phyloP scores from a whole-genome alignment of 371 early-diverging fungal genomes.

The Rhizomucor pusillus region DNA sequence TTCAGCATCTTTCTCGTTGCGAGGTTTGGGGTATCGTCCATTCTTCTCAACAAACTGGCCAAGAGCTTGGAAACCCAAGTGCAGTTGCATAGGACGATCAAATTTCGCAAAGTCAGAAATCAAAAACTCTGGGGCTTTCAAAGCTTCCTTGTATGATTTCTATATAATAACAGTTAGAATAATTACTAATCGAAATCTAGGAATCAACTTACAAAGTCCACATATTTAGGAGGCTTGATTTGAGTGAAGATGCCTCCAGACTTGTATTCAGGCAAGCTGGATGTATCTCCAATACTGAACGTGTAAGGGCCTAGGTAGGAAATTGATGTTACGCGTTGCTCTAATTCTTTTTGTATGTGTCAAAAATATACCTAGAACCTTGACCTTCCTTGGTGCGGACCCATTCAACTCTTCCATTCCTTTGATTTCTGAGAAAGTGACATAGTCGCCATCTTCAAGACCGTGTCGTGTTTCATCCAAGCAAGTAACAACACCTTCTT shows the following conservation, averaged over 20 bases:
- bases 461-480: slow-evolving; percentile 97
- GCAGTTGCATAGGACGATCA: slow-evolving; percentile 90
- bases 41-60: slow-evolving; percentile 69
- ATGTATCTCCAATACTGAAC: slow-evolving; percentile 92
- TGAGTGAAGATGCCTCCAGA: slow-evolving; percentile 92
- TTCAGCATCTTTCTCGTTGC: slow-evolving; percentile 67
- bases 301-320: slow-evolving; percentile 80
- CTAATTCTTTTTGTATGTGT: background rate
- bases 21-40: slow-evolving; percentile 48
- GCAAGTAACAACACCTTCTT: slow-evolving; percentile 91
- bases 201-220: slow-evolving; percentile 71
- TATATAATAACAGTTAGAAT: slow-evolving; percentile 17
- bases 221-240: slow-evolving; percentile 86
- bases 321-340: background rate
- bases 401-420: slow-evolving; percentile 92
- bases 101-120: slow-evolving; percentile 97
- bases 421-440: slow-evolving; percentile 90
- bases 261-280: slow-evolving; percentile 67
- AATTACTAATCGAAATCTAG: background rate
- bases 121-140: slow-evolving; percentile 83
- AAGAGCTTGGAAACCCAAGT: slow-evolving; percentile 92
- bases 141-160: slow-evolving; percentile 72
- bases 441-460: slow-evolving; percentile 95
- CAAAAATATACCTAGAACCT: slow-evolving; percentile 61
- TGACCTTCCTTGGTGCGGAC: slow-evolving; percentile 79